These are phyloP conservation scores for Perilla frutescens DNA, from an alignment of 257 asterid genomes.

Conservation along the genomic window DNA sequence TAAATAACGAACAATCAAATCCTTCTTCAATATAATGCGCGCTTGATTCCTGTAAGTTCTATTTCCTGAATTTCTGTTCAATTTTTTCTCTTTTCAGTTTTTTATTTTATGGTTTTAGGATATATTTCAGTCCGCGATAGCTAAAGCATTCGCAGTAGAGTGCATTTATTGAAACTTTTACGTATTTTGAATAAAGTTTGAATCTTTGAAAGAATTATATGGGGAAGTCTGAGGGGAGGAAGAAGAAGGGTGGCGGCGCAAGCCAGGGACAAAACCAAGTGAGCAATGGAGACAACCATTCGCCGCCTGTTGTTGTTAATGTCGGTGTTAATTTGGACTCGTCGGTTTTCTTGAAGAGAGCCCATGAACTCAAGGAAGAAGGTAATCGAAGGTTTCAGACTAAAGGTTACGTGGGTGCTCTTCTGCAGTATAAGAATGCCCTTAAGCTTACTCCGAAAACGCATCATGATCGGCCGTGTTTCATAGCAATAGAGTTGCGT, in stretches of 20 bases:
- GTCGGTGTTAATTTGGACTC: conserved; percentile 68
- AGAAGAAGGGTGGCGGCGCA: conserved; percentile 62
- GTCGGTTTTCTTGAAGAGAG: conserved; percentile 70
- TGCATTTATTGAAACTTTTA: not conserved
- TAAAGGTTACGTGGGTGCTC: conserved; percentile 80
- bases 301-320: conserved; percentile 60
- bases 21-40: conserved; percentile 10
- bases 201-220: conserved; percentile 43
- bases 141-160: not conserved
- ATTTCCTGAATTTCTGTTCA: not conserved
- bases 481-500: conserved; percentile 95
- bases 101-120: conserved; percentile 4
- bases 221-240: conserved; percentile 97
- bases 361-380: conserved; percentile 93
- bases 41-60: conserved; percentile 47
- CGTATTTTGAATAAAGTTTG: conserved; percentile 36
- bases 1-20: conserved; percentile 3
- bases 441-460: conserved; percentile 76
- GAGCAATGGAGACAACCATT: conserved; percentile 38
- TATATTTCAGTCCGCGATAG: conserved; percentile 20
- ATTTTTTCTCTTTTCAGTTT: not conserved
- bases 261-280: conserved; percentile 47
- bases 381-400: conserved; percentile 87
- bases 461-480: conserved; percentile 93
- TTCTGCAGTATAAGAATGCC: conserved; percentile 78